A percentile compares a stretch with the other conserved stretches of the same genome.
phyloP scores from a whole-genome alignment of 495 filamentous ascomycete genomes.

The Penicillium subrubescens region DNA sequence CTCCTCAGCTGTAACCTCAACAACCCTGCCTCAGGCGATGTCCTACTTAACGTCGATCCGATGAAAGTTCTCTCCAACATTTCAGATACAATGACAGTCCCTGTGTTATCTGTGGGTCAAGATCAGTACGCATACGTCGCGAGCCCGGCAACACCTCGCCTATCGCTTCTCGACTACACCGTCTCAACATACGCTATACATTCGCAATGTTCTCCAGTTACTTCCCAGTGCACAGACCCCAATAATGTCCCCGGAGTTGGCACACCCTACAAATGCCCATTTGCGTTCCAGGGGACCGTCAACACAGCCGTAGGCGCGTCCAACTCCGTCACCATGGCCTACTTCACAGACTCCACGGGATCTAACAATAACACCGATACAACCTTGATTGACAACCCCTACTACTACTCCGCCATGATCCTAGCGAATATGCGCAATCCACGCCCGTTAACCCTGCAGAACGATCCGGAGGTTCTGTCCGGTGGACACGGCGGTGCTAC shows the following conservation, averaged over 20 bases:
- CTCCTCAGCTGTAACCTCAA: not conserved
- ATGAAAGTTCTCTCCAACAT: slow-evolving; percentile 1
- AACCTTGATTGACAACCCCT: not conserved
- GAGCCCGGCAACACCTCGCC: not conserved
- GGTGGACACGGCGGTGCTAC: not conserved
- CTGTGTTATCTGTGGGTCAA: not conserved
- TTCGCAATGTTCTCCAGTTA: not conserved
- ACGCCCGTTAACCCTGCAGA: not conserved
- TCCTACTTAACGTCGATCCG: not conserved
- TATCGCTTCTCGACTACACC: not conserved
- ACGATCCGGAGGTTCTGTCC: not conserved
- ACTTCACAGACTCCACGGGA: not conserved
- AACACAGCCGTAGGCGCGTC: not conserved
- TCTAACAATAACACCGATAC: not conserved
- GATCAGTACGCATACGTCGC: slow-evolving; percentile 1
- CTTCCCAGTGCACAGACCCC: not conserved
- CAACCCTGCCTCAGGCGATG: not conserved
- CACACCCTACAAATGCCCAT: not conserved
- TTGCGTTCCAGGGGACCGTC: not conserved
- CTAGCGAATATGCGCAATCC: not conserved
- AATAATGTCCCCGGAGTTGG: not conserved
- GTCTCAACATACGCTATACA: not conserved
- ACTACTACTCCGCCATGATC: not conserved
- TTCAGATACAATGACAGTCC: not conserved
- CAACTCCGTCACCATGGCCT: not conserved